phyloP scores from a whole-genome alignment of 2,329 filamentous ascomycete genomes.

The Penicillium sp. region DNA sequence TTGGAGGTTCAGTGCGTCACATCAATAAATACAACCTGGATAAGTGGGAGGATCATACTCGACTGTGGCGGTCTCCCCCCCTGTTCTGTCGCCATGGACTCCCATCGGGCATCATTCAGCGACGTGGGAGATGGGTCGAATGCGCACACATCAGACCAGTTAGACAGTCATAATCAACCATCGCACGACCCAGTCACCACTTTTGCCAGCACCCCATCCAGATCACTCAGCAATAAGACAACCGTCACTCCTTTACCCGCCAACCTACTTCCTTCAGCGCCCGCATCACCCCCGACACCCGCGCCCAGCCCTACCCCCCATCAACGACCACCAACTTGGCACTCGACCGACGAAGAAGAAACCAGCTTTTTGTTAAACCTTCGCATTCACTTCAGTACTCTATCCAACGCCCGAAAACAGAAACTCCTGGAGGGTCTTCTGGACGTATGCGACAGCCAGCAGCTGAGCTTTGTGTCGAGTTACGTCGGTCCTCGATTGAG shows the following conservation, averaged over 20 bases:
- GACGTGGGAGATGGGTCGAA: conserved; percentile 19
- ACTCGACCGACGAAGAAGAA: conserved; percentile 60
- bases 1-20: not conserved
- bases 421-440: conserved; percentile 82
- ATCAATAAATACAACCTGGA: not conserved
- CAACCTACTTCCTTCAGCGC: conserved; percentile 62
- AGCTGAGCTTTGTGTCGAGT: conserved; percentile 92
- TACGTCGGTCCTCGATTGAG: conserved; percentile 92
- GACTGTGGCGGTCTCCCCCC: not conserved
- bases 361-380: conserved; percentile 79
- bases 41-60: conserved; percentile 3
- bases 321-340: conserved; percentile 55
- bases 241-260: conserved; percentile 54
- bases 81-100: conserved; percentile 19
- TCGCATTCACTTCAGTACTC: conserved; percentile 73
- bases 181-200: conserved; percentile 18
- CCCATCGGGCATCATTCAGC: conserved; percentile 19
- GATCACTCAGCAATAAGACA: conserved; percentile 31
- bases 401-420: conserved; percentile 72
- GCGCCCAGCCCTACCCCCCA: conserved; percentile 65
- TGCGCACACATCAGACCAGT: conserved; percentile 19
- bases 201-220: conserved; percentile 19
- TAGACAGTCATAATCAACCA: conserved; percentile 37
- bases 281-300: conserved; percentile 65
- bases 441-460: conserved; percentile 91